Base-by-base conservation (phyloP, 257 asterid genomes). In the Capsicum baccatum region DNA sequence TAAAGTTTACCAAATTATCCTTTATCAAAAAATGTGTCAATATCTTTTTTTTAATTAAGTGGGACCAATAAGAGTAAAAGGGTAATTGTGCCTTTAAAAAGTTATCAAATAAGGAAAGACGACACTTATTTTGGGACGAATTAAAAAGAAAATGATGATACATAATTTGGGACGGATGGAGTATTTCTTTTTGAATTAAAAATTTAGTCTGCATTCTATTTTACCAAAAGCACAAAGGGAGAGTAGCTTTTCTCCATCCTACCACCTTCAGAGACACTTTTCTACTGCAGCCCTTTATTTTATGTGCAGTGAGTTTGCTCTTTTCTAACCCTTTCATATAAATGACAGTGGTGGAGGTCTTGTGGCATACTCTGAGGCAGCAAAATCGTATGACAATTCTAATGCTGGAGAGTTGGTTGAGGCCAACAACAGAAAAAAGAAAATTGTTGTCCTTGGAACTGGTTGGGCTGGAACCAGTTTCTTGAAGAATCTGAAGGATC, bases 391-490 rank as follows among this genome's bases (percentile, higher is more conserved):
- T 15, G 83, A 85, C 79, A 91, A 89, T 79, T n/a, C 80, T 79
- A 88, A 83, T 67, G 21, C 73, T 83, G 87, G 83, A 59, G 86
- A 84, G 85, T 39, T 90, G 67, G 62, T 86, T 11, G 97, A 80
- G 84, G 83, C 88, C 73, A 89, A 83, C 54, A 84, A 64, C 69
- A 93, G 86, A 89, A 94, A 92, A 85, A 96, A 96, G 89, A 91
- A 89, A 87, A 94, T 96, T 83, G 98, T 96, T 79, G 97, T 96
- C 66, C 97, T 96, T 74, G 99, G 99, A 90, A 93, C 99, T 89
- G 99, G 98, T 83, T 96, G 99, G 99, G 99, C 98, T 56, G 98
- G 97, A 86, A 92, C 94, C 37, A 94, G 98, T 87, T 96, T 94
- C 87, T 86, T 96, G 92, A 94, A 90, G 89, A 91, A 85, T 87